These are phyloP conservation scores for Aspergillus calidoustus DNA, from an alignment of 2,329 filamentous ascomycete species.

Conservation along the genomic window DNA sequence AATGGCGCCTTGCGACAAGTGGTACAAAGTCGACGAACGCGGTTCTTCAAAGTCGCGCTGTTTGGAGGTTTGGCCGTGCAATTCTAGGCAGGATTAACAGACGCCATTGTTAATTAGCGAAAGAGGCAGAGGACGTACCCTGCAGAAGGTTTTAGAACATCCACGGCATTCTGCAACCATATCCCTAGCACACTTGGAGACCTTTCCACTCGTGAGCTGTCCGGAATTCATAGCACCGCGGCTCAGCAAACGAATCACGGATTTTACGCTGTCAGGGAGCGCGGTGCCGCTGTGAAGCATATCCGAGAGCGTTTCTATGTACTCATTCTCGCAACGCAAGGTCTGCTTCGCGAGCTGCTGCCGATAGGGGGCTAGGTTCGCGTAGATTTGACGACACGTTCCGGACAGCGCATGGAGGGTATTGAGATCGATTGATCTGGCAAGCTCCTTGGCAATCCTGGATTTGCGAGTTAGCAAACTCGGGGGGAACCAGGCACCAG, in stretches of 20 bases:
- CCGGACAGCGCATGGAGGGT: constrained; percentile 81
- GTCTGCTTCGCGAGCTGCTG: constrained; percentile 73
- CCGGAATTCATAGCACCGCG: constrained; percentile 35
- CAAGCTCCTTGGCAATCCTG: constrained; percentile 78
- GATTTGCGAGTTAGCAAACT: constrained; percentile 24
- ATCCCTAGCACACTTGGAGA: constrained; percentile 81
- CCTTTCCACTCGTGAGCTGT: constrained; percentile 65
- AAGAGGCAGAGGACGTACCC: constrained; percentile 60
- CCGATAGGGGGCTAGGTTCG: constrained; percentile 78
- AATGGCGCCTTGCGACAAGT: constrained; percentile 76
- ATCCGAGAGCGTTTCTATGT: constrained; percentile 44
- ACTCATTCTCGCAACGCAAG: constrained; percentile 78
- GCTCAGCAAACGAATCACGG: constrained; percentile 35
- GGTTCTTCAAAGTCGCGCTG: constrained; percentile 66
- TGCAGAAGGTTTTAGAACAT: constrained; percentile 77
- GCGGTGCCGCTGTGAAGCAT: constrained; percentile 49
- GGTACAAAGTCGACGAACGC: constrained; percentile 80
- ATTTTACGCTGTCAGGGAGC: constrained; percentile 38
- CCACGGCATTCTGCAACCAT: constrained; percentile 82
- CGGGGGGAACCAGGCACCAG: constrained; percentile 18
- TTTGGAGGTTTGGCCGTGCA: constrained; percentile 85
- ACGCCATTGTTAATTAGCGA: constrained; percentile 4
- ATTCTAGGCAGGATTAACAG: constrained; percentile 62
- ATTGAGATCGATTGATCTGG: constrained; percentile 80
- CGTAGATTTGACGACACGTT: constrained; percentile 79